Conservation (phyloP, 176 grass and related monocot genomes). For the Hordeum marinum region DNA sequence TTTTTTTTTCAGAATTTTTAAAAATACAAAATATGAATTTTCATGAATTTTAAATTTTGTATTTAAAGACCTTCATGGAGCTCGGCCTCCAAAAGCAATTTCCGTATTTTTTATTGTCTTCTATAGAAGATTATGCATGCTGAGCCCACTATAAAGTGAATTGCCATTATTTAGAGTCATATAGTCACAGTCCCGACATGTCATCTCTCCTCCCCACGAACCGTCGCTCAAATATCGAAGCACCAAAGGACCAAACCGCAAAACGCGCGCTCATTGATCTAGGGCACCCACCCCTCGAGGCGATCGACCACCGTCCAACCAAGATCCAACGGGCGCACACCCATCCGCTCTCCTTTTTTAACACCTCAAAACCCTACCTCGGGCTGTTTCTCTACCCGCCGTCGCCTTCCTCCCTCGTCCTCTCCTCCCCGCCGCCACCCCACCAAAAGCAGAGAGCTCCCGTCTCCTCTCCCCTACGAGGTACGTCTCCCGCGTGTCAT, state of each 20-base stretch:
- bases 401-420: background rate
- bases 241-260: background rate
- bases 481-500: background rate
- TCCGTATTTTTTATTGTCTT: too few relatives aligned
- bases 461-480: background rate
- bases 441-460: background rate
- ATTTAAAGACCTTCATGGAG: too few relatives aligned
- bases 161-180: too few relatives aligned
- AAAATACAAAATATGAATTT: too few relatives aligned
- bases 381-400: background rate
- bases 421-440: background rate
- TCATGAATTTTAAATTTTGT: too few relatives aligned
- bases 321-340: background rate
- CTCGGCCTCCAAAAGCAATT: too few relatives aligned
- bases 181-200: background rate
- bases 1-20: too few relatives aligned
- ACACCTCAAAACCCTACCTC: background rate
- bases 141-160: too few relatives aligned
- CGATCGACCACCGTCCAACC: background rate
- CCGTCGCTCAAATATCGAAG: background rate
- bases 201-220: background rate
- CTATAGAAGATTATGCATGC: too few relatives aligned
- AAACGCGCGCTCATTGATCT: background rate
- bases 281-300: background rate
- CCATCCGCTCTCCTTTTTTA: background rate